phyloP scores from a whole-genome alignment of 768 basidiomycete genomes.

The Auriculariales sp. region DNA sequence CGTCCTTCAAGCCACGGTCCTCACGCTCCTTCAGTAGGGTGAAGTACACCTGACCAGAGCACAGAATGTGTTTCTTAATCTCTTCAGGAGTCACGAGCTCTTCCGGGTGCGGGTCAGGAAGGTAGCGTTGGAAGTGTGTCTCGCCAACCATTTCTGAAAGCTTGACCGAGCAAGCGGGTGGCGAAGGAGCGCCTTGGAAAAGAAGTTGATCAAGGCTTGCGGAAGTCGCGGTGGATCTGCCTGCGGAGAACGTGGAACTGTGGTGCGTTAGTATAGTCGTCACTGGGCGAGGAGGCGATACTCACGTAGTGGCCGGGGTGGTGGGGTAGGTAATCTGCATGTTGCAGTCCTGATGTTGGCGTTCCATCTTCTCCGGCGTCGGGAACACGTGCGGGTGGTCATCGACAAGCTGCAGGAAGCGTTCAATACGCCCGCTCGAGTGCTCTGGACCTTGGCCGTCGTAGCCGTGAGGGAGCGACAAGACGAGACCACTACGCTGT shows the following conservation, averaged over 20 bases:
- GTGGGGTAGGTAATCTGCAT: constrained; percentile 98
- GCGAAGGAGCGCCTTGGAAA: constrained; percentile 91
- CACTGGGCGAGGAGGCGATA: too few species aligned
- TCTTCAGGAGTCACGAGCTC: constrained; percentile 65
- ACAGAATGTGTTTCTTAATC: constrained; percentile 84
- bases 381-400: constrained; percentile 92
- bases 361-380: constrained; percentile 71
- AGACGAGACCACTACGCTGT: constrained; percentile 80
- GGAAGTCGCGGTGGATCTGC: constrained; percentile 94
- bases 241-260: constrained; percentile 95
- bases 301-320: constrained; percentile 83
- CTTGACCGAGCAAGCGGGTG: constrained; percentile 85
- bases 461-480: constrained; percentile 88
- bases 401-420: constrained; percentile 95
- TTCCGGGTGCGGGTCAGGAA: constrained; percentile 71
- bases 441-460: constrained; percentile 99
- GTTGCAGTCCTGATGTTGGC: constrained; percentile 98
- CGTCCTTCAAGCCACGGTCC: constrained; percentile 77
- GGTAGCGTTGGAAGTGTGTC: constrained; percentile 83
- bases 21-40: constrained; percentile 81
- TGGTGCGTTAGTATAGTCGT: too few species aligned
- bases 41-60: constrained; percentile 90
- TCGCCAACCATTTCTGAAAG: constrained; percentile 83
- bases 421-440: constrained; percentile 86
- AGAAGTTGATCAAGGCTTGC: constrained; percentile 96